Conservation (phyloP, 1,284 basidiomycete species). For the Microbotryomycetes sp. region DNA sequence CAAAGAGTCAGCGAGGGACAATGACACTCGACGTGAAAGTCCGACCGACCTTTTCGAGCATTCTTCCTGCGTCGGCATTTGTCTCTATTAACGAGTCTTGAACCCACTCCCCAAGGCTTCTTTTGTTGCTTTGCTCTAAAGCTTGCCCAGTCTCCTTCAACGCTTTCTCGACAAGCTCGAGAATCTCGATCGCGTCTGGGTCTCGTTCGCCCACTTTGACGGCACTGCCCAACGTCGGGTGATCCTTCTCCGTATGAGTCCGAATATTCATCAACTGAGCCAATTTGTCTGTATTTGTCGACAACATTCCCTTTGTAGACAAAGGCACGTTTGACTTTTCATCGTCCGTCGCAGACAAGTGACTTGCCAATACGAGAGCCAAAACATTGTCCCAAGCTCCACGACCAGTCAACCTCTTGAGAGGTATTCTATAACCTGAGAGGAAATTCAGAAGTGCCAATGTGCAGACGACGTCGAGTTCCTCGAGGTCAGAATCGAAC, state of each 20-base stretch:
- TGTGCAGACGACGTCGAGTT: conserved; percentile 21
- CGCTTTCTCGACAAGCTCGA: conserved; percentile 56
- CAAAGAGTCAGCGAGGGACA: not conserved
- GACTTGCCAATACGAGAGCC: conserved; percentile 60
- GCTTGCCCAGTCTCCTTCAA: conserved; percentile 66
- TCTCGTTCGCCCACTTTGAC: conserved; percentile 66
- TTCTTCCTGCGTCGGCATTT: conserved; percentile 39
- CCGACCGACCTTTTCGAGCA: conserved; percentile 33
- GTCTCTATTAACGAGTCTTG: conserved; percentile 56
- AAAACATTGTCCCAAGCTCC: conserved; percentile 74
- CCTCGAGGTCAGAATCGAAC: conserved; percentile 53
- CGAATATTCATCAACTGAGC: conserved; percentile 59
- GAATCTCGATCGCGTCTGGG: conserved; percentile 64
- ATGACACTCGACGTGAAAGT: not conserved
- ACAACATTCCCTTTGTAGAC: conserved; percentile 57
- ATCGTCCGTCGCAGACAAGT: conserved; percentile 51
- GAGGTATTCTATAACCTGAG: conserved; percentile 63
- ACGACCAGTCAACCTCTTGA: conserved; percentile 60
- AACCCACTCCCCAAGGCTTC: conserved; percentile 66
- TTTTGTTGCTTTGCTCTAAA: conserved; percentile 55
- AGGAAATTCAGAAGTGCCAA: conserved; percentile 71
- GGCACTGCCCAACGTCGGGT: conserved; percentile 53
- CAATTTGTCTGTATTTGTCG: conserved; percentile 52
- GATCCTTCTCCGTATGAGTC: conserved; percentile 53
- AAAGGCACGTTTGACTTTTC: conserved; percentile 41